Percentiles rank a stretch among this genome's conserved stretches.
phyloP scores from a whole-genome alignment of 352 stramenopile genomes.

The Aphanomyces stellatus region DNA sequence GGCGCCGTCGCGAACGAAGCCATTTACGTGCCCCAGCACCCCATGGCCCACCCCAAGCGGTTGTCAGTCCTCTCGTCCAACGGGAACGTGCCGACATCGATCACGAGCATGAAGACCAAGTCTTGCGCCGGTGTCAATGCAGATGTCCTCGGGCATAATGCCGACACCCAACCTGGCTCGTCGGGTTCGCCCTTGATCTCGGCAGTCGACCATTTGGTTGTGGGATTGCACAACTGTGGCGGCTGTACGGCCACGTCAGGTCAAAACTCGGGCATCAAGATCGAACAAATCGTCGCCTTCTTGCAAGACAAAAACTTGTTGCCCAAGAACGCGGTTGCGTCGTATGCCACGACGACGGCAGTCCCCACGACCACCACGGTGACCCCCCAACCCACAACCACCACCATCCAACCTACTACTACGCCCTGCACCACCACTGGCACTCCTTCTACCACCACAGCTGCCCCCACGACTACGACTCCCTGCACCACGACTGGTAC shows the following conservation, averaged over 20 bases:
- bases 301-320: constrained; percentile 6
- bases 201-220: background rate
- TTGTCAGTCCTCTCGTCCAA: constrained; percentile 24
- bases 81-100: background rate
- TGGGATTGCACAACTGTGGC: background rate
- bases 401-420: too few relatives aligned
- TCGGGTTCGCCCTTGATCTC: background rate
- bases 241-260: background rate
- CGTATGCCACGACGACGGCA: constrained; percentile 11
- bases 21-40: constrained; percentile 41
- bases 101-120: background rate
- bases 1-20: constrained; percentile 25
- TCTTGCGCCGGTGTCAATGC: background rate
- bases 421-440: too few relatives aligned
- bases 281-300: constrained; percentile 29
- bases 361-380: too few relatives aligned
- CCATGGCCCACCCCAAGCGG: constrained; percentile 27
- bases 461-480: background rate
- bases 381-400: too few relatives aligned
- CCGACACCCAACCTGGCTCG: too few relatives aligned
- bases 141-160: background rate
- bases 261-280: constrained; percentile 30
- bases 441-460: too few relatives aligned
- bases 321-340: background rate
- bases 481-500: background rate